Base-by-base conservation (phyloP, 129 eudicot species). In the Gnaphalium uliginosum region DNA sequence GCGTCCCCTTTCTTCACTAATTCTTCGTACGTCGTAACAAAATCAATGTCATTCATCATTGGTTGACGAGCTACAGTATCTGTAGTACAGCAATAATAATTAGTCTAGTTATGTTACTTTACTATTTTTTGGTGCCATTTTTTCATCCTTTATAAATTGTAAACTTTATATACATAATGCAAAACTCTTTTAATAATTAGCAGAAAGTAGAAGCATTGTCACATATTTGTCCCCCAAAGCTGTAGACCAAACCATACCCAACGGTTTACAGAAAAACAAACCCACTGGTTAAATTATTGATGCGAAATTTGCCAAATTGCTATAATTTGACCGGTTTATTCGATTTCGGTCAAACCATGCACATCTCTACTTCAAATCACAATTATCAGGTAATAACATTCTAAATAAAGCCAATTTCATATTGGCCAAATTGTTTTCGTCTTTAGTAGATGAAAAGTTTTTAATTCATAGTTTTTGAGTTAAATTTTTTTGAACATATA, bases 1-100 rank as follows among this genome's bases (percentile, higher is more conserved):
- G 82, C 54, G 33, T 84, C 75, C 0, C 96, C 96, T 5, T 59
- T 68, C n/a, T 79, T 18, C 13, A 90, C 78, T 78, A 90, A 19
- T 4, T 54, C 74, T 41, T 85, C 87, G 30, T 90, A 88, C 0
- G 74, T 73, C 9, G 10, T 43, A 1, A 37, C 3, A 69, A 72
- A 71, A 46, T 77, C 74, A 60, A 21, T 57, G 35, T 19, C 41
- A 7, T 48, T 58, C 64, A 15, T 14, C 0, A 7, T 3, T 54
- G 70, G 30, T 10, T 19, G 35, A 35, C 35, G 59, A 73, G 41
- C 68, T 73, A 32, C 25, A 72, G 50, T 25, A 61, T 27, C 67
- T 61, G 67, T 13, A 23, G 30, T 29, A 71, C 24, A 72, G 10
- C 9, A 26, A 71, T 29, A 29, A 23, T 25, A 2, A 29, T 29